Evolutionary conservation across 2,329 filamentous ascomycete species (phyloP).

Genomic region (Pseudogymnoascus sp.): DNA sequence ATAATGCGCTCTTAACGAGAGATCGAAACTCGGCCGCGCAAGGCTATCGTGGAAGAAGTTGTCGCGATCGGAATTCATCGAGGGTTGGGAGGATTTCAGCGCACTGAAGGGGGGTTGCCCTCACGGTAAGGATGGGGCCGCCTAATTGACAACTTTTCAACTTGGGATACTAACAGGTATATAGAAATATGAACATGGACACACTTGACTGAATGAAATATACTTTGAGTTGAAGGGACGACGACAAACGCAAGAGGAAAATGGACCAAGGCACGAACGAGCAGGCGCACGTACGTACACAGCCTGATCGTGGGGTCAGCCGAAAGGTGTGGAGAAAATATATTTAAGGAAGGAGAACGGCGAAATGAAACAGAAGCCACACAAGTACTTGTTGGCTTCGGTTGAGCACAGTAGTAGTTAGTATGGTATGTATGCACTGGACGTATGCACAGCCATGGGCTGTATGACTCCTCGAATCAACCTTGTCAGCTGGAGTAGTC

Average conservation of each 20-base stretch:
- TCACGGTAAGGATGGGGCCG: background rate
- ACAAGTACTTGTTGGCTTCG: background rate
- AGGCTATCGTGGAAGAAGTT: background rate
- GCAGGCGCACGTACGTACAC: constrained; percentile 3
- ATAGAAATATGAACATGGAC: constrained; percentile 7
- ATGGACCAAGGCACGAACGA: background rate
- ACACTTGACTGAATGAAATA: constrained; percentile 8
- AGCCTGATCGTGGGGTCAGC: constrained; percentile 4
- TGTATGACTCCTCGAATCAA: constrained; percentile 3
- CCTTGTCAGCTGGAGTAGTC: constrained; percentile 7
- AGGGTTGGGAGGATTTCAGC: background rate
- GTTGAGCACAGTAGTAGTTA: background rate
- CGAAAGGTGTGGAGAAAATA: constrained; percentile 3
- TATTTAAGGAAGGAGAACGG: constrained; percentile 8
- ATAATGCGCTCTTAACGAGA: constrained; percentile 2
- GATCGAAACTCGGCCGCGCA: background rate
- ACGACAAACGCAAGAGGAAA: constrained; percentile 3
- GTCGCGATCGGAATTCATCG: constrained; percentile 6
- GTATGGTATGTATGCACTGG: too few relatives aligned
- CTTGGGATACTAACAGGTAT: constrained; percentile 8
- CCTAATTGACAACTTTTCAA: constrained; percentile 8
- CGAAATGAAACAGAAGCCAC: background rate
- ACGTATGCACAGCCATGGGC: background rate
- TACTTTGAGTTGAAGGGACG: background rate
- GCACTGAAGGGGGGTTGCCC: background rate